These are phyloP conservation scores for Ciborinia camelliae DNA, from an alignment of 2,329 filamentous ascomycete species.

Conservation along the genomic window DNA sequence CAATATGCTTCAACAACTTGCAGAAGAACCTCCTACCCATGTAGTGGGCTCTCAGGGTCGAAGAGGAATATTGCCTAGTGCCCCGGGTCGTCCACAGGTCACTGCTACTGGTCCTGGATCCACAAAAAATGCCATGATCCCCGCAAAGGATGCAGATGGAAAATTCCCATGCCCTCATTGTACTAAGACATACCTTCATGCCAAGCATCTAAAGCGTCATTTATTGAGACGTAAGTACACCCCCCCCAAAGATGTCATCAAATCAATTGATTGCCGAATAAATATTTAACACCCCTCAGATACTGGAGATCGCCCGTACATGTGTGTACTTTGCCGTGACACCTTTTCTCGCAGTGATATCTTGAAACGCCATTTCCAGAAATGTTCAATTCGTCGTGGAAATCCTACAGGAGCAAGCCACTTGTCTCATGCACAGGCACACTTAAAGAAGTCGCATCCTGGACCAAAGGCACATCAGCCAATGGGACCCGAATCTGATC, in stretches of 20 bases:
- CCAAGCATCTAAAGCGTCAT: constrained; percentile 96
- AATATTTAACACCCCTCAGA: constrained; percentile 52
- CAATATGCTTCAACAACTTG: constrained; percentile 53
- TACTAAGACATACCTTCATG: constrained; percentile 95
- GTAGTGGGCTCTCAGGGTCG: constrained; percentile 94
- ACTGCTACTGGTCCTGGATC: constrained; percentile 65
- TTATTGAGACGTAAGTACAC: constrained; percentile 82
- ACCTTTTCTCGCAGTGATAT: constrained; percentile 98
- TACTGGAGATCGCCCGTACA: constrained; percentile 96
- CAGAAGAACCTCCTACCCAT: constrained; percentile 72
- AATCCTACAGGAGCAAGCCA: constrained; percentile 95
- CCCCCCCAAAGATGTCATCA: constrained; percentile 9
- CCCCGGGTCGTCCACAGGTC: constrained; percentile 78
- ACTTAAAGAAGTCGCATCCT: constrained; percentile 73
- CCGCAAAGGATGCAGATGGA: constrained; percentile 92
- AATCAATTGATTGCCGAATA: constrained; percentile 13
- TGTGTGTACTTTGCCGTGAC: constrained; percentile 96
- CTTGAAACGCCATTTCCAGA: constrained; percentile 97
- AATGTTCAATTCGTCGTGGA: constrained; percentile 93
- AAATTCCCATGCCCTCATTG: constrained; percentile 98
- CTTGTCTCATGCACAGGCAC: constrained; percentile 85
- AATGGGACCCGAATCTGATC: constrained; percentile 54
- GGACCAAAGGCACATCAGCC: constrained; percentile 49
- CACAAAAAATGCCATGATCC: constrained; percentile 77
- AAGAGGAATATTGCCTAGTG: constrained; percentile 85